Percentiles rank a stretch among this genome's conserved stretches.
phyloP scores from a whole-genome alignment of 2,329 filamentous ascomycete genomes.

The Apiospora saccharicola region DNA sequence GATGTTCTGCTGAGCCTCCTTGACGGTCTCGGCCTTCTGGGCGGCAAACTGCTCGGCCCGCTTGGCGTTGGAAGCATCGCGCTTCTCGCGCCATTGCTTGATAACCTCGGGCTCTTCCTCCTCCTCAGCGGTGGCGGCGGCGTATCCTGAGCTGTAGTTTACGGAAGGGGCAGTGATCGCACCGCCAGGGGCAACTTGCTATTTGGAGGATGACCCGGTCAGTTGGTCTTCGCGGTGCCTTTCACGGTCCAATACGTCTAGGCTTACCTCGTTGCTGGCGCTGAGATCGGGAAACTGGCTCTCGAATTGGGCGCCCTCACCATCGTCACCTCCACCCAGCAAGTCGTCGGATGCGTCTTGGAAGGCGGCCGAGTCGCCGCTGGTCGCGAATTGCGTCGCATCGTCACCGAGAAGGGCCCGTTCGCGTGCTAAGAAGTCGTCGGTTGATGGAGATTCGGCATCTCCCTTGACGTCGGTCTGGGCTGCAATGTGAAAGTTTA shows the following conservation, averaged over 20 bases:
- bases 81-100: conserved; percentile 89
- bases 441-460: conserved; percentile 66
- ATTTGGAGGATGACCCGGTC: conserved; percentile 30
- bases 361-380: conserved; percentile 72
- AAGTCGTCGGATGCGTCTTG: conserved; percentile 73
- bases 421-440: conserved; percentile 92
- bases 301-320: conserved; percentile 69
- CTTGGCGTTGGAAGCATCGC: conserved; percentile 82
- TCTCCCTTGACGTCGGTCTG: conserved; percentile 69
- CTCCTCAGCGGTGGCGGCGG: conserved; percentile 61
- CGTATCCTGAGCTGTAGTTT: conserved; percentile 67
- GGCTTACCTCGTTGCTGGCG: conserved; percentile 69
- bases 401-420: conserved; percentile 91
- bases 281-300: conserved; percentile 87
- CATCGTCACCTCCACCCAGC: conserved; percentile 70
- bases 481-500: conserved; percentile 53
- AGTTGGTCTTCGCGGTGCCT: conserved; percentile 24
- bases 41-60: conserved; percentile 83
- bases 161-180: conserved; percentile 75
- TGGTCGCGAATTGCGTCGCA: conserved; percentile 85
- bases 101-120: conserved; percentile 91
- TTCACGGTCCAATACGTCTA: neutral
- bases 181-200: conserved; percentile 78
- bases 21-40: conserved; percentile 85
- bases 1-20: conserved; percentile 91